Base-by-base conservation (phyloP, 352 stramenopile species). In the Globisporangium sylvaticum region DNA sequence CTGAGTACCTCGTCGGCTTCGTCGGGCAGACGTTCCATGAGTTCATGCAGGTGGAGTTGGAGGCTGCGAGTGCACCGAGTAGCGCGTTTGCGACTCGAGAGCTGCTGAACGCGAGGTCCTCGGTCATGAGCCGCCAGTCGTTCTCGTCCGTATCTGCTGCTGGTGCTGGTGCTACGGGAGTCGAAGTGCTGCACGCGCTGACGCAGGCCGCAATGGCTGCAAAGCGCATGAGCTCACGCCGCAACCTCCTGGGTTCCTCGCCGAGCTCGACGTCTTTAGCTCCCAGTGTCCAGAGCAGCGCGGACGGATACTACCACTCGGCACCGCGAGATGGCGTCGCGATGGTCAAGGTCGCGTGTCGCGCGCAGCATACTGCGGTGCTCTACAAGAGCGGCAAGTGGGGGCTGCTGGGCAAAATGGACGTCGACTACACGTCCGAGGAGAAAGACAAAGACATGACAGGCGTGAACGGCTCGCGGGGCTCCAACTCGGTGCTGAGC, bases 301-400 rank as follows among this genome's bases (percentile, higher is more conserved):
- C 24, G 27, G 62, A 56, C 24, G 31, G 31, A 20, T 57, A 48
- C 53, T 46, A 34, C 53, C 24, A 25, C 25, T 53, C 53, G 3
- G 32, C 56, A 3, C 54, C 37, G 12, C 68, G 69, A 25, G 74
- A 77, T n/a, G 55, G 64, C 7, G 54, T 67, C 34, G 64, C 68
- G 1, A 70, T 87, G 20, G 63, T 86, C 54, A 87, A 79, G 27
- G 73, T 89, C 8, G 67, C 72, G 27, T 67, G 70, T 25, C 68
- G 75, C 18, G 78, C 72, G 34, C 68, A 77, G 18, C 80, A 85
- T 31, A 88, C 75, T 0, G 56, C 79, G n/a, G 56, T 80, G 22
- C 66, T 90, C 15, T 83, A 85, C 46, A 72, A 84, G 56, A 79
- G 77, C 37, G 78, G 80, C 1, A 72, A 73, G 6, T 55, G 81